Percentiles rank a stretch among this genome's conserved stretches.
Conservation (phyloP, 163 green algal genomes). For the Scenedesmus sp. region DNA sequence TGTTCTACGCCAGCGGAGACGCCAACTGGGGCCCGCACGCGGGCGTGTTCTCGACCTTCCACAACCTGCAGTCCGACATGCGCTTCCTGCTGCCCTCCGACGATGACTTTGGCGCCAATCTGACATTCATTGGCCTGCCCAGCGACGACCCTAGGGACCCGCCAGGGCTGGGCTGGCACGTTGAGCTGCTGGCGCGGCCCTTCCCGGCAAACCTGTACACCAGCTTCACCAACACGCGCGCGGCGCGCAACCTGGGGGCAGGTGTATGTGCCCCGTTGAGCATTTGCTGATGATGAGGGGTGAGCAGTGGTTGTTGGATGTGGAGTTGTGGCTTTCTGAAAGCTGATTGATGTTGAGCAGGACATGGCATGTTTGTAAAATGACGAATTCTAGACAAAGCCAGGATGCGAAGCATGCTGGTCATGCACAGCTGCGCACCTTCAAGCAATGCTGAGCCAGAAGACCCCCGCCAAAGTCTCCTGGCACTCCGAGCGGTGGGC, state of each 20-base stretch:
- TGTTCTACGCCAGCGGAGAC: slow-evolving; percentile 44
- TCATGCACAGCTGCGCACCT: too few species aligned
- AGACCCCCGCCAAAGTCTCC: too few species aligned
- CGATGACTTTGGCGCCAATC: slow-evolving; percentile 23
- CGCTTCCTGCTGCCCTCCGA: slow-evolving; percentile 19
- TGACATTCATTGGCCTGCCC: slow-evolving; percentile 39
- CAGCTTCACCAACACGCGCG: slow-evolving; percentile 9
- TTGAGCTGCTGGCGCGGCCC: slow-evolving; percentile 27
- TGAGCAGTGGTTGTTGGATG: neutral
- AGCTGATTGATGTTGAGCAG: neutral
- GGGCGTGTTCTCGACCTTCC: slow-evolving; percentile 27
- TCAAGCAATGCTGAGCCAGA: too few species aligned
- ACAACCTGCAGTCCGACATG: slow-evolving; percentile 31
- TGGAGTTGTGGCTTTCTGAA: neutral
- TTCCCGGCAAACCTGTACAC: slow-evolving; percentile 33
- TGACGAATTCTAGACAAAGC: too few species aligned
- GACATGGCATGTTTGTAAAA: too few species aligned
- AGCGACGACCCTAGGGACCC: slow-evolving; percentile 39
- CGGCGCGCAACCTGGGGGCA: slow-evolving; percentile 2
- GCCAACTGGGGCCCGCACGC: slow-evolving; percentile 35
- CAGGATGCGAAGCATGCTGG: too few species aligned
- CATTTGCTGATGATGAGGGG: neutral
- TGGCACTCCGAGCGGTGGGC: too few species aligned
- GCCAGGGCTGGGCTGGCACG: slow-evolving; percentile 22
- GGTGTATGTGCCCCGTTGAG: neutral